phyloP scores from a whole-genome alignment of 1,284 basidiomycete species.

The Marasmius fiardii region DNA sequence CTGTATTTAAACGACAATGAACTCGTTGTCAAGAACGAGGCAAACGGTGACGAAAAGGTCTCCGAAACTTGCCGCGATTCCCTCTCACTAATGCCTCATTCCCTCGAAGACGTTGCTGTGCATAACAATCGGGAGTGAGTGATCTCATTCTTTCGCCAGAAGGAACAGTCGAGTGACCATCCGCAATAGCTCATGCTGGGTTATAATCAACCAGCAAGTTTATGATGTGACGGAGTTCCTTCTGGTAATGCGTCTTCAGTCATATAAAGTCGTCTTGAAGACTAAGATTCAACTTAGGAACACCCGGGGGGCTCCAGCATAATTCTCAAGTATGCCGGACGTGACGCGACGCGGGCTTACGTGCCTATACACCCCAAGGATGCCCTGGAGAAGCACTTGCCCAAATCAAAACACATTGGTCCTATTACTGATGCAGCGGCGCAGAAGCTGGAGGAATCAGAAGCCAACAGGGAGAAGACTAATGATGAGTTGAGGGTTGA shows the following conservation, averaged over 20 bases:
- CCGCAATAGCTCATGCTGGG: slow-evolving; percentile 46
- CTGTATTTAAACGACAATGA: too few relatives aligned
- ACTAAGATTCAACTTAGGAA: slow-evolving; percentile 38
- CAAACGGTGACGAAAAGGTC: too few relatives aligned
- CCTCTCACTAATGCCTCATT: slow-evolving; percentile 3
- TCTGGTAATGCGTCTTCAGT: slow-evolving; percentile 8
- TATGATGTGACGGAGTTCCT: slow-evolving; percentile 89
- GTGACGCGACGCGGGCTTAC: slow-evolving; percentile 73
- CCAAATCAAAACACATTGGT: slow-evolving; percentile 68
- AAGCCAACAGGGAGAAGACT: slow-evolving; percentile 47
- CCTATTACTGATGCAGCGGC: slow-evolving; percentile 55
- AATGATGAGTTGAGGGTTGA: slow-evolving; percentile 73
- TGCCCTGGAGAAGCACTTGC: slow-evolving; percentile 63
- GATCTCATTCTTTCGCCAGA: not conserved
- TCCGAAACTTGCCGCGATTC: too few relatives aligned
- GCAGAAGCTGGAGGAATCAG: slow-evolving; percentile 34
- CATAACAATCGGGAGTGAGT: slow-evolving; percentile 7
- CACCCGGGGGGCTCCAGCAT: slow-evolving; percentile 82
- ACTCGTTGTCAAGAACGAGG: too few relatives aligned
- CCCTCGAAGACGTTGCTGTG: slow-evolving; percentile 8
- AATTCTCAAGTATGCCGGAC: slow-evolving; percentile 77
- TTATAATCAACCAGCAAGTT: slow-evolving; percentile 75
- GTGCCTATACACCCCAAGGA: slow-evolving; percentile 74
- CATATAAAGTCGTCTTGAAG: slow-evolving; percentile 5
- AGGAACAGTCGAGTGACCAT: not conserved